A percentile compares a stretch with the other conserved stretches of the same genome.
phyloP scores from a whole-genome alignment of 2,329 filamentous ascomycete genomes.

The Pseudogymnoascus sp. region DNA sequence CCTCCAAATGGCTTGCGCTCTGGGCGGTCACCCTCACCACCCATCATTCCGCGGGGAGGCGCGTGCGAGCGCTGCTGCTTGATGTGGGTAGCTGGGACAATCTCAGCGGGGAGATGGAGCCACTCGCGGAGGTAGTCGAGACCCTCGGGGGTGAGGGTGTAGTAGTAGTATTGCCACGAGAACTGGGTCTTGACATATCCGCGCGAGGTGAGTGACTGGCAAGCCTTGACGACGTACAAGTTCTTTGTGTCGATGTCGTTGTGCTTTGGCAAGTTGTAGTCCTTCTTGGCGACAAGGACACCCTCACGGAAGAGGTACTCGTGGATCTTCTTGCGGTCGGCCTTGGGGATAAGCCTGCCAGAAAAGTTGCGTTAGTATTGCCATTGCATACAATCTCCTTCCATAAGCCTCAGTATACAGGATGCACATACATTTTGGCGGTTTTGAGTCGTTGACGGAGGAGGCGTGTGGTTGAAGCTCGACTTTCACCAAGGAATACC shows the following conservation, averaged over 20 bases:
- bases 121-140: slow-evolving; percentile 99
- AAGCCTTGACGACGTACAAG: slow-evolving; percentile 98
- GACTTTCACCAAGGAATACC: slow-evolving; percentile 7
- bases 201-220: slow-evolving; percentile 95
- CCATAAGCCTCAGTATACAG: slow-evolving; percentile 2
- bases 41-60: slow-evolving; percentile 97
- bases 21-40: slow-evolving; percentile 62
- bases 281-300: slow-evolving; percentile 96
- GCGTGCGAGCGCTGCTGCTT: slow-evolving; percentile 99
- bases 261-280: slow-evolving; percentile 98
- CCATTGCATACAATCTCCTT: neutral
- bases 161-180: slow-evolving; percentile 99
- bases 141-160: slow-evolving; percentile 98
- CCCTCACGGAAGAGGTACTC: slow-evolving; percentile 95
- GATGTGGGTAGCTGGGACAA: slow-evolving; percentile 99
- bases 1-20: slow-evolving; percentile 71
- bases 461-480: slow-evolving; percentile 6
- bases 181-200: slow-evolving; percentile 99
- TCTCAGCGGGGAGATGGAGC: slow-evolving; percentile 99
- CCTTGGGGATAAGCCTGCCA: slow-evolving; percentile 95
- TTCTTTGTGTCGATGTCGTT: slow-evolving; percentile 99
- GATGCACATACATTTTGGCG: slow-evolving; percentile 37
- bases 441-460: slow-evolving; percentile 24
- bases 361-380: slow-evolving; percentile 10
- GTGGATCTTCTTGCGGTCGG: slow-evolving; percentile 99